Evolutionary conservation across 345 rosid species (phyloP).

Genomic region (Hibiscus trionum): DNA sequence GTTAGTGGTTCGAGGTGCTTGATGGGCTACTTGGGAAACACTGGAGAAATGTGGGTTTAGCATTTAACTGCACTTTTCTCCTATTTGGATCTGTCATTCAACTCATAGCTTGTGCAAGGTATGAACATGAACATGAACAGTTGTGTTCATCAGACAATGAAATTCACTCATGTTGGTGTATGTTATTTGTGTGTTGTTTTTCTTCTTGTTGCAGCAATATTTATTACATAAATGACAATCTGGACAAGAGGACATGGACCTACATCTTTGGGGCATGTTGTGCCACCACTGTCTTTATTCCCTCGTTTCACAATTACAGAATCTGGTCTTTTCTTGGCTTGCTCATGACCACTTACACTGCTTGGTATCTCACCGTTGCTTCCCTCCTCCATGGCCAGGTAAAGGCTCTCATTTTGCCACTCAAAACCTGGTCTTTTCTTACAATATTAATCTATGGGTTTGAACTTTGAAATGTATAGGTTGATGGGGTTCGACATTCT

Average conservation of each 20-base stretch:
- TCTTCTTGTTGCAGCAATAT: conserved; percentile 60
- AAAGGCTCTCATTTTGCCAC: not conserved
- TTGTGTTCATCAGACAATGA: not conserved
- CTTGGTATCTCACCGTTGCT: conserved; percentile 95
- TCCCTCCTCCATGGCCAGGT: conserved; percentile 96
- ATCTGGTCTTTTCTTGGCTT: conserved; percentile 98
- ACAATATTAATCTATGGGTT: no score
- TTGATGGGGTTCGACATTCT: conserved; percentile 85
- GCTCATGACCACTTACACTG: conserved; percentile 93
- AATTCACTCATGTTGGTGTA: not conserved
- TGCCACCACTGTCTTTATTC: conserved; percentile 94
- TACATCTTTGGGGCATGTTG: conserved; percentile 99
- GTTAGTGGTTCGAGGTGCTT: conserved; percentile 96
- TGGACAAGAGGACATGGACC: conserved; percentile 99
- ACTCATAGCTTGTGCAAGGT: conserved; percentile 99
- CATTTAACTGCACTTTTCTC: conserved; percentile 94
- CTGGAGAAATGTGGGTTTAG: conserved; percentile 99
- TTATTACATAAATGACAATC: conserved; percentile 92
- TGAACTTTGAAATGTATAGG: conserved; percentile 23
- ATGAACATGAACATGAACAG: not conserved
- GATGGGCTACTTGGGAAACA: conserved; percentile 95
- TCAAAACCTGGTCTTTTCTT: no score
- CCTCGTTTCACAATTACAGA: conserved; percentile 96
- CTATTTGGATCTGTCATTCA: conserved; percentile 99
- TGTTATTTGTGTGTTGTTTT: not conserved